Base-by-base conservation (phyloP, 257 asterid genomes). In the Buddleja alternifolia region DNA sequence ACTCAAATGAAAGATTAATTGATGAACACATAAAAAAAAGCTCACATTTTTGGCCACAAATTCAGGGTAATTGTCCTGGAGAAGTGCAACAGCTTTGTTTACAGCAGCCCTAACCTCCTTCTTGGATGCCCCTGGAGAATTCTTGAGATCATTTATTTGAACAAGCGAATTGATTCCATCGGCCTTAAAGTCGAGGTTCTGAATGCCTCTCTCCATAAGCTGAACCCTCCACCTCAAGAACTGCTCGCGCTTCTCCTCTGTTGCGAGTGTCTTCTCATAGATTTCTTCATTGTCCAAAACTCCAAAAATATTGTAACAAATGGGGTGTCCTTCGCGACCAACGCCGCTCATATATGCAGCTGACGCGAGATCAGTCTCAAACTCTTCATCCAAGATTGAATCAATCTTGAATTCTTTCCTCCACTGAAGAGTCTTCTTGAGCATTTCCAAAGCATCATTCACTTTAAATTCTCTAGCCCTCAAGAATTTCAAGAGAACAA, bases 51-150 rank as follows among this genome's bases (percentile, higher is more conserved):
- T 90, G 0, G 95, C 91, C 2, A 82, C 91, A 21, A 90, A 88
- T 78, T 90, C 97, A 0, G 97, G 97, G 69, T 90, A 90, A 29
- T 90, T 90, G 61, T 90, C 95, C 75, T 90, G 97, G 34, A 90
- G 95, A 71, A 88, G 76, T 0, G 84, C 76, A 60, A 90, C 90
- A 6, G 87, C 90, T 60, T 84, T 86, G 65, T 86, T 81, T 4
- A 82, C 77, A 0, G 89, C 89, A 42, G 74, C 81, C 3, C 97
- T 79, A n/a, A 88, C 88, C 40, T 85, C 95, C 77, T 88, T 87
- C 83, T 76, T 90, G 8, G 97, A 72, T 11, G 85, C 80, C 11
- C 90, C 87, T 0, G 86, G 83, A 8, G 89, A 87, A 21, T 85
- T 88, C 66, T 78, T 80, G 36, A 90, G 87, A 74, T 90, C 97